Conservation (phyloP, 352 stramenopile species). For the Phytophthora sansomeana region DNA sequence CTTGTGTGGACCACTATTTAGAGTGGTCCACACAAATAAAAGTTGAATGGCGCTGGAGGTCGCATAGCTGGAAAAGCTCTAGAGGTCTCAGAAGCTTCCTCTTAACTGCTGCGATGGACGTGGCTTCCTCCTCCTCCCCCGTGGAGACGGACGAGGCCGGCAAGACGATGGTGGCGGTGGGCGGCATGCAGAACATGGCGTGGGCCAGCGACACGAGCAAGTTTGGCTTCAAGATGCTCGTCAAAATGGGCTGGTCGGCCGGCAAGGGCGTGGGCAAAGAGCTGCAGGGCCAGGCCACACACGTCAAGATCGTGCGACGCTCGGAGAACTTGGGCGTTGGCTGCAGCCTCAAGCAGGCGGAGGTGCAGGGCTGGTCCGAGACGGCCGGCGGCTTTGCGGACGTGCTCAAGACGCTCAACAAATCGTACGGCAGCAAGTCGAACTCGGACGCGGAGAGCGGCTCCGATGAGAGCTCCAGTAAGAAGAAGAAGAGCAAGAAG, state of each 20-base stretch:
- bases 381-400: slow-evolving; percentile 83
- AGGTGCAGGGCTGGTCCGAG: slow-evolving; percentile 90
- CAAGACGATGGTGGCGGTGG: slow-evolving; percentile 82
- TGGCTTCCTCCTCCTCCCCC: slow-evolving; percentile 33
- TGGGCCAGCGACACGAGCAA: slow-evolving; percentile 91
- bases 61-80: slow-evolving; percentile 25
- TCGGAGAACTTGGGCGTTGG: slow-evolving; percentile 93
- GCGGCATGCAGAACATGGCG: slow-evolving; percentile 90
- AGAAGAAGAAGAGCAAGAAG: slow-evolving; percentile 37
- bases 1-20: no score
- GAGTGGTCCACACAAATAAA: no score
- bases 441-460: slow-evolving; percentile 38
- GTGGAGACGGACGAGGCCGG: slow-evolving; percentile 35
- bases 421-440: slow-evolving; percentile 70
- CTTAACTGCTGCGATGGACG: slow-evolving; percentile 24
- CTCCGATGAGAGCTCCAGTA: slow-evolving; percentile 33
- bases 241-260: slow-evolving; percentile 97
- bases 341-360: slow-evolving; percentile 88
- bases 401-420: slow-evolving; percentile 88
- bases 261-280: slow-evolving; percentile 94
- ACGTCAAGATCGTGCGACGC: slow-evolving; percentile 90
- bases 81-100: slow-evolving; percentile 8
- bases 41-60: slow-evolving; percentile 6
- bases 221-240: slow-evolving; percentile 95
- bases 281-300: slow-evolving; percentile 87